Base-by-base conservation (phyloP, 202 grass and related monocot species). In the Saccharum hybrid region DNA sequence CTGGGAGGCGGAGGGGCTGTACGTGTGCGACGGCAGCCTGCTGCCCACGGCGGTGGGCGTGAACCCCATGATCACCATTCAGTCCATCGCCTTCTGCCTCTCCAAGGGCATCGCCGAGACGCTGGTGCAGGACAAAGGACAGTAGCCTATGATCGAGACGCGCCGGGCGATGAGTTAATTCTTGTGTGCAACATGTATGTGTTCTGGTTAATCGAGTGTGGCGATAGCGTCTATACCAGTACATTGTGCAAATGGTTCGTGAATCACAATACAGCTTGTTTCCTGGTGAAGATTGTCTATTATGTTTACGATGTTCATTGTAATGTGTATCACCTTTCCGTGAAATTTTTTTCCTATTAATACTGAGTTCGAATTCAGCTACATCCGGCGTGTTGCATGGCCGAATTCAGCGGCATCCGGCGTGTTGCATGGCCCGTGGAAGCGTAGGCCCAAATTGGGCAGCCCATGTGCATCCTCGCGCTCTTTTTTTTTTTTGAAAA, bases 41-140 rank as follows among this genome's bases (percentile, higher is more conserved):
- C 68, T 96, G 48, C 96, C 96, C 0, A 90, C 68, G 6, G 93
- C 93, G 0, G 77, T 98, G 8, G 96, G 96, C 41, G 81, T 98
- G 1, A 98, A 98, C 71, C 96, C 93, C 15, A 96, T 98, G 96
- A 87, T 98, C 81, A 98, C 96, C 28, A 92, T 96, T 16, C 87
- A 98, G 59, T 88, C 92, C 61, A 56, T 78, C 23, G 93, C 93
- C 1, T 95, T 90, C 84, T 95, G 93, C 85, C 72, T 97, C 77
- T 83, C 95, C 41, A 75, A 91, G 37, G 89, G 83, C 76, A 94
- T 98, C 49, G 95, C 84, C 0, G 66, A 90, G 11, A 43, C 60
- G 19, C 9, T 97, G 51, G 54, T 63, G 56, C 80, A 79, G 36
- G 52, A 43, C 60, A 82, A 70, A 33, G n/a, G 30, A 4, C 66